Evolutionary conservation across 768 basidiomycete species (phyloP).

Genomic region (Rhizopogon salebrosus): DNA sequence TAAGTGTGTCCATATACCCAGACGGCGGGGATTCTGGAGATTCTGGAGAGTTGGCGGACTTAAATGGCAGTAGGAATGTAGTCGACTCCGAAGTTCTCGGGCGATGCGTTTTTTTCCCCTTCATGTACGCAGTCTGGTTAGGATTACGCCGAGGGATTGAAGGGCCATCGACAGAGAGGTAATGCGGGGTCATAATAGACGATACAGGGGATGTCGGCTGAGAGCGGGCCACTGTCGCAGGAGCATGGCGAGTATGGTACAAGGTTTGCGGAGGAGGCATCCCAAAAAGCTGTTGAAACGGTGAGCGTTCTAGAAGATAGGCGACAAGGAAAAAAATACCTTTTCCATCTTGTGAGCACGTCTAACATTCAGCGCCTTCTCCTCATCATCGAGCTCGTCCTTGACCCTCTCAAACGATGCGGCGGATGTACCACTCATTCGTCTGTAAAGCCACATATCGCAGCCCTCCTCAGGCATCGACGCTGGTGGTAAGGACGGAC

Average conservation of each 20-base stretch:
- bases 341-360: constrained; percentile 86
- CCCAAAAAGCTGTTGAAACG: constrained; percentile 62
- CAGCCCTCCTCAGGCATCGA: constrained; percentile 24
- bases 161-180: constrained; percentile 17
- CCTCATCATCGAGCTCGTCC: constrained; percentile 64
- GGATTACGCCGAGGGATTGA: constrained; percentile 31
- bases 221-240: constrained; percentile 27
- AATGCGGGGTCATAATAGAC: constrained; percentile 10
- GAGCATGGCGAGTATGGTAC: constrained; percentile 60
- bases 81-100: constrained; percentile 66
- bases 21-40: constrained; percentile 10
- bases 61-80: constrained; percentile 40
- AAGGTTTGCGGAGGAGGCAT: constrained; percentile 73
- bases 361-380: constrained; percentile 76
- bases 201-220: constrained; percentile 17
- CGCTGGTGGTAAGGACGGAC: constrained; percentile 27
- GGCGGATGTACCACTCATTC: constrained; percentile 50
- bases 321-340: constrained; percentile 34
- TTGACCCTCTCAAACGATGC: constrained; percentile 54
- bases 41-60: constrained; percentile 9
- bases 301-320: not conserved
- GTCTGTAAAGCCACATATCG: constrained; percentile 41
- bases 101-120: constrained; percentile 39
- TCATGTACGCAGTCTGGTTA: constrained; percentile 46
- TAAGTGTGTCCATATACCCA: constrained; percentile 16